These are phyloP conservation scores for Geosmithia putterillii DNA, from an alignment of 2,329 filamentous ascomycete genomes.

Conservation along the genomic window DNA sequence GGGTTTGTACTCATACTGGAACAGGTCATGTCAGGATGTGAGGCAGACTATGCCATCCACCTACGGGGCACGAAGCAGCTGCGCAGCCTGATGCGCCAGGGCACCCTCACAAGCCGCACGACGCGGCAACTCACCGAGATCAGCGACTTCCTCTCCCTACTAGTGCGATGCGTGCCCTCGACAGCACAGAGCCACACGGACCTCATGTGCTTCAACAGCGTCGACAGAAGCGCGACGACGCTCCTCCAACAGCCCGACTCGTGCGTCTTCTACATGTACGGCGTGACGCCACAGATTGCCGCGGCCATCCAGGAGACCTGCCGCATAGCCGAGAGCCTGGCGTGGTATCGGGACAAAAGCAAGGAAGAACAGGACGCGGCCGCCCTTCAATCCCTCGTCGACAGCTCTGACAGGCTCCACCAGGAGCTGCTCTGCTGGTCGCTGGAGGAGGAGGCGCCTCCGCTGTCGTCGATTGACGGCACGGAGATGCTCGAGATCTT, in stretches of 20 bases:
- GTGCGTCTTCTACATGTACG: neutral
- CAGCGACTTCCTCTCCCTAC: neutral
- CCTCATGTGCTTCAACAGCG: neutral
- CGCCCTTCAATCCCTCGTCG: neutral
- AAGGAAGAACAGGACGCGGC: neutral
- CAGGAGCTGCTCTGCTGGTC: neutral
- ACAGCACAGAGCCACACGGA: neutral
- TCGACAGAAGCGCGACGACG: neutral
- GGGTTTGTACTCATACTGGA: neutral
- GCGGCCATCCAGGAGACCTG: neutral
- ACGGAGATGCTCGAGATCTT: neutral
- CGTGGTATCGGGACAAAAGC: neutral
- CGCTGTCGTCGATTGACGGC: neutral
- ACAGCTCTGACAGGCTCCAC: neutral
- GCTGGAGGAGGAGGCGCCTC: neutral
- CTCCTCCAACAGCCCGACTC: neutral
- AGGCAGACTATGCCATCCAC: neutral
- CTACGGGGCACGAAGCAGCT: neutral
- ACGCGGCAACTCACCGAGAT: conserved; percentile 1
- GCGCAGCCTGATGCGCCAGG: neutral
- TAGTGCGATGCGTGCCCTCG: neutral
- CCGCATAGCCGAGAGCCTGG: neutral
- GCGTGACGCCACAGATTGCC: neutral
- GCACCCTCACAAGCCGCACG: neutral
- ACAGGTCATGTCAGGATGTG: conserved; percentile 1